Evolutionary conservation across 2,329 filamentous ascomycete species (phyloP).

Genomic region (Neonectria faginata): DNA sequence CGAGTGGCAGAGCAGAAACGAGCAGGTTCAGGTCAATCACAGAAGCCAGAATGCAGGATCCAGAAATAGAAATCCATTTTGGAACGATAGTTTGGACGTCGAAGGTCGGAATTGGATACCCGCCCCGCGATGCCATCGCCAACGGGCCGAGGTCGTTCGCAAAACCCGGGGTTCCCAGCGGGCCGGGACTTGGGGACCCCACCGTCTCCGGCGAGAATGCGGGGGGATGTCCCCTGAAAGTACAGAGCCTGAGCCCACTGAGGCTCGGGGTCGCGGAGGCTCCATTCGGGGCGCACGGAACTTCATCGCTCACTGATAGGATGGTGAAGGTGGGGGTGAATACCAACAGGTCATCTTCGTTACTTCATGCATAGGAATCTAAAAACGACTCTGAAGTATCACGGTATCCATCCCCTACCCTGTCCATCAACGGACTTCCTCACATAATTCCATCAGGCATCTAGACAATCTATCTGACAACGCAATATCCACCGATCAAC

Average conservation of each 20-base stretch:
- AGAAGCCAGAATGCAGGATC: neutral
- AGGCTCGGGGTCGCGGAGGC: neutral
- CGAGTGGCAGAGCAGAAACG: too few species aligned
- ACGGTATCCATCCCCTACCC: neutral
- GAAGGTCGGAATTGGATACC: slow-evolving; percentile 17
- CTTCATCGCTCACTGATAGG: too few species aligned
- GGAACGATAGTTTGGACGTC: neutral
- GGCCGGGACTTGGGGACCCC: slow-evolving; percentile 14
- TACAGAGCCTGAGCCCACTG: slow-evolving; percentile 4
- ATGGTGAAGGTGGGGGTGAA: neutral
- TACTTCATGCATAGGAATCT: neutral
- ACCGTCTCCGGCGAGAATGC: slow-evolving; percentile 11
- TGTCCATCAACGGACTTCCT: neutral
- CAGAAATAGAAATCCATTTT: neutral
- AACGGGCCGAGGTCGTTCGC: slow-evolving; percentile 31
- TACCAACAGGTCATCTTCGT: neutral
- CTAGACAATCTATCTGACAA: neutral
- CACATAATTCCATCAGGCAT: neutral
- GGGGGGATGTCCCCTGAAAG: slow-evolving; percentile 8
- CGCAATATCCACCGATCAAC: neutral
- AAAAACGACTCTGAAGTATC: neutral
- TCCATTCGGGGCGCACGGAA: too few species aligned
- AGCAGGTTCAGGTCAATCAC: neutral
- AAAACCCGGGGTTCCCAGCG: slow-evolving; percentile 21
- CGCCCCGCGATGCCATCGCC: slow-evolving; percentile 34